These are phyloP conservation scores for Colletotrichum caudatum DNA, from an alignment of 2,329 filamentous ascomycete species.

Conservation along the genomic window DNA sequence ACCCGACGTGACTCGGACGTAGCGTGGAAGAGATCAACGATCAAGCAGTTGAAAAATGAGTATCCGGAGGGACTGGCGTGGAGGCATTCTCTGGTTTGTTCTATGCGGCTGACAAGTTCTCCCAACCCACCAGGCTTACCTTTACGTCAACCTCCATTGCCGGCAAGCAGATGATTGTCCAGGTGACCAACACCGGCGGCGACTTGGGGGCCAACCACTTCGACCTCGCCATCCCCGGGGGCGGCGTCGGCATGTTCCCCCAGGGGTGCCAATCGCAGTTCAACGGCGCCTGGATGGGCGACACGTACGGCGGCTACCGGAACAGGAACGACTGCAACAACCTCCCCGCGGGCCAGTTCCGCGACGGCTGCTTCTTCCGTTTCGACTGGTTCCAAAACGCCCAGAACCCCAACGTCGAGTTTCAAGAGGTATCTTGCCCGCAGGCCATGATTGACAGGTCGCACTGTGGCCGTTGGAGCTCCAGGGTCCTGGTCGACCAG, in stretches of 20 bases:
- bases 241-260: slow-evolving; percentile 64
- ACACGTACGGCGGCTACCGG: slow-evolving; percentile 68
- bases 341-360: slow-evolving; percentile 62
- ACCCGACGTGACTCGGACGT: neutral
- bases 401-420: slow-evolving; percentile 67
- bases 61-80: neutral
- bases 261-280: slow-evolving; percentile 64
- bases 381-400: slow-evolving; percentile 73
- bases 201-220: slow-evolving; percentile 70
- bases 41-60: neutral
- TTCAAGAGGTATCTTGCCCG: slow-evolving; percentile 67
- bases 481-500: neutral
- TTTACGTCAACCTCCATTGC: slow-evolving; percentile 63
- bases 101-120: slow-evolving; percentile 52
- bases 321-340: slow-evolving; percentile 62
- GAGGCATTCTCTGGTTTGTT: neutral
- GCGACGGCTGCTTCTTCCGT: slow-evolving; percentile 70
- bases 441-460: slow-evolving; percentile 57
- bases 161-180: slow-evolving; percentile 75
- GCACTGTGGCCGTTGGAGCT: slow-evolving; percentile 48
- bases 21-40: neutral
- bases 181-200: slow-evolving; percentile 72
- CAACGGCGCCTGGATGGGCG: slow-evolving; percentile 56
- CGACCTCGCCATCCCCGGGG: slow-evolving; percentile 68
- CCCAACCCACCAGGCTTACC: slow-evolving; percentile 67